A percentile compares a stretch with the other conserved stretches of the same genome.
Conservation (phyloP, 441 rosid genomes). For the Eutrema salsugineum region DNA sequence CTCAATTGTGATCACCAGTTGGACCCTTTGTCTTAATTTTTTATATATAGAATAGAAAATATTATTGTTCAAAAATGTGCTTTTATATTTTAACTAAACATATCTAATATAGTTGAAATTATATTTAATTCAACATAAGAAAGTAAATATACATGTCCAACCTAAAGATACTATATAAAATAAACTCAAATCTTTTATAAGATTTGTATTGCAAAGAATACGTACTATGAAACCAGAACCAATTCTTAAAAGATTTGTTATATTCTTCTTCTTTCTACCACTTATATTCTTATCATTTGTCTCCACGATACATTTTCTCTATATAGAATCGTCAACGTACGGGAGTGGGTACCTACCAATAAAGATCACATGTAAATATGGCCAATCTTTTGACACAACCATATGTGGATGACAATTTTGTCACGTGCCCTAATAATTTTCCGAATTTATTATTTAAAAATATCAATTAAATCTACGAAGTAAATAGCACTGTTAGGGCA, state of each 20-base stretch:
- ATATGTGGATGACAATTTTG: constrained; percentile 25
- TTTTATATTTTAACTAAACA: too few species aligned
- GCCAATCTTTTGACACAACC: constrained; percentile 17
- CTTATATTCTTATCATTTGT: not conserved
- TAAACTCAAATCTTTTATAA: too few species aligned
- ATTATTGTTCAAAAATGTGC: too few species aligned
- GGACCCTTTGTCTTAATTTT: too few species aligned
- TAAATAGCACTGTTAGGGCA: constrained; percentile 1
- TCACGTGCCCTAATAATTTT: constrained; percentile 15
- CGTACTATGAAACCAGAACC: not conserved
- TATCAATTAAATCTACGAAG: not conserved
- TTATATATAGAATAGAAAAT: too few species aligned
- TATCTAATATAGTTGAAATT: too few species aligned
- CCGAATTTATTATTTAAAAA: not conserved
- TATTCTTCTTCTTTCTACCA: not conserved
- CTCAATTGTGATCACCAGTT: too few species aligned
- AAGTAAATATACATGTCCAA: too few species aligned
- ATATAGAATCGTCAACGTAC: constrained; percentile 9
- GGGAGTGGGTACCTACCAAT: constrained; percentile 20
- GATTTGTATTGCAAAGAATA: too few species aligned
- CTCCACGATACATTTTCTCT: not conserved
- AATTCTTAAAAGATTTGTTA: not conserved
- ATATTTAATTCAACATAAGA: too few species aligned
- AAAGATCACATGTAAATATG: constrained; percentile 11
- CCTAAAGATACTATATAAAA: too few species aligned